Base-by-base conservation (phyloP, 2,329 filamentous ascomycete genomes). In the Exophiala mesophila region DNA sequence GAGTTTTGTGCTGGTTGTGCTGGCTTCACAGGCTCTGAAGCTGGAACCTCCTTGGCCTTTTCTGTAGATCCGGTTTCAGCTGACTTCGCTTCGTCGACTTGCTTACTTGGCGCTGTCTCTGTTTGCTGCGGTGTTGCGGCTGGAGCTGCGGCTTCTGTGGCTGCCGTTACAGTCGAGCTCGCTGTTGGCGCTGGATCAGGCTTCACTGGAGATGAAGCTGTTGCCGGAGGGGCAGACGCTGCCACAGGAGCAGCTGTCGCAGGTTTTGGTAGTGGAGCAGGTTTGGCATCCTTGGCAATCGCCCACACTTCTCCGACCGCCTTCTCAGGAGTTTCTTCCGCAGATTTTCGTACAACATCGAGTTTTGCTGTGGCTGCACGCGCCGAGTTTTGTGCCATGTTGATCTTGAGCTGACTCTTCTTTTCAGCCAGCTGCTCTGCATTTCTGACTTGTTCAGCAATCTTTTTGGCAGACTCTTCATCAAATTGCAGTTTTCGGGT, bases 291-390 rank as follows among this genome's bases (percentile, higher is more conserved):
- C 64, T 90, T 89, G 0, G 84, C 88, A 40, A 85, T 69, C 50
- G 83, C 80, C 85, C 87, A 96, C 0, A 96, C 89, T 63, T 96
- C 88, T 7, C 71, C 77, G 3, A 97, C 88, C 1, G 88, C 79
- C 59, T 80, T 82, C 56, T 90, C 74, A 0, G 90, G 90, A 1
- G 89, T 96, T 35, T 94, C 84, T n/a, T 74, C 75, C 0, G 84
- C 88, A 9, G 90, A 89, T 34, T 80, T 85, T 57, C 88, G 77
- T 3, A 97, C 85, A 1, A 92, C 78, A 1, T 77, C 76, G 21
- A 94, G 67, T 67, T 92, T 94, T 3, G 83, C 85, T 37, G 73
- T 73, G 0, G 81, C 78, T 6, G 69, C 67, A 49, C 75, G 78
- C 34, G 74, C 67, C 59, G 82, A 80, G 55, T 82, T 85, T 54